Evolutionary conservation across 345 rosid genomes (phyloP).

Genomic region (Ceriops decandra): DNA sequence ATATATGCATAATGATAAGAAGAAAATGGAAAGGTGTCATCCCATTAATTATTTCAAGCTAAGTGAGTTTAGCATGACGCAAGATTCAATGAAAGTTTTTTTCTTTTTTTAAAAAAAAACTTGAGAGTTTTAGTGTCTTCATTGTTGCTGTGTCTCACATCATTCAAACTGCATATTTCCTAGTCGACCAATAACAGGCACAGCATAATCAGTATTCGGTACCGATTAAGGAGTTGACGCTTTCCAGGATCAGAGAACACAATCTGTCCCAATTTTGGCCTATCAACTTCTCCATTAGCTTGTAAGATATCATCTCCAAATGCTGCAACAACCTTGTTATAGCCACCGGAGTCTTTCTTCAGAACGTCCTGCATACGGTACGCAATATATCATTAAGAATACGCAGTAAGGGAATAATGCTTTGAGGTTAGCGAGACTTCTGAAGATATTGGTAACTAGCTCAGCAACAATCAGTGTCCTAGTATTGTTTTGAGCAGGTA

Average conservation of each 20-base stretch:
- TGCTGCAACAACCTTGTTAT: slow-evolving; percentile 31
- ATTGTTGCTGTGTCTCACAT: too few relatives aligned
- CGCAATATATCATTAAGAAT: not conserved
- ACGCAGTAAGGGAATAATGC: too few relatives aligned
- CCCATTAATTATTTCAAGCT: not conserved
- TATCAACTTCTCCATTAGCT: slow-evolving; percentile 41
- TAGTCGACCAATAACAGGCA: not conserved
- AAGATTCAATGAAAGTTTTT: not conserved
- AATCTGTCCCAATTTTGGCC: slow-evolving; percentile 68
- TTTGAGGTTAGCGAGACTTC: too few relatives aligned
- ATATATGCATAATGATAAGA: not conserved
- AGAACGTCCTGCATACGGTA: slow-evolving; percentile 20
- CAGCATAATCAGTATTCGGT: not conserved
- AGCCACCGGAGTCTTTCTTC: slow-evolving; percentile 29
- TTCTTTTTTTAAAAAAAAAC: not conserved
- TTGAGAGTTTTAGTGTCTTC: too few relatives aligned
- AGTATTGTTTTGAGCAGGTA: too few relatives aligned
- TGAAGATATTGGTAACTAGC: too few relatives aligned
- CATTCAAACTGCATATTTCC: not conserved
- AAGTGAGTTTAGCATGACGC: too few relatives aligned
- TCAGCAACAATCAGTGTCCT: too few relatives aligned
- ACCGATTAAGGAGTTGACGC: slow-evolving; percentile 83
- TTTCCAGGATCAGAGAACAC: slow-evolving; percentile 79
- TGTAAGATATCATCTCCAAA: slow-evolving; percentile 33
- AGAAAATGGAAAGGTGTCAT: not conserved